Evolutionary conservation across 768 basidiomycete genomes (phyloP), one percentile per base, ranked within the genome.

Genomic region (Hericium coralloides): DNA sequence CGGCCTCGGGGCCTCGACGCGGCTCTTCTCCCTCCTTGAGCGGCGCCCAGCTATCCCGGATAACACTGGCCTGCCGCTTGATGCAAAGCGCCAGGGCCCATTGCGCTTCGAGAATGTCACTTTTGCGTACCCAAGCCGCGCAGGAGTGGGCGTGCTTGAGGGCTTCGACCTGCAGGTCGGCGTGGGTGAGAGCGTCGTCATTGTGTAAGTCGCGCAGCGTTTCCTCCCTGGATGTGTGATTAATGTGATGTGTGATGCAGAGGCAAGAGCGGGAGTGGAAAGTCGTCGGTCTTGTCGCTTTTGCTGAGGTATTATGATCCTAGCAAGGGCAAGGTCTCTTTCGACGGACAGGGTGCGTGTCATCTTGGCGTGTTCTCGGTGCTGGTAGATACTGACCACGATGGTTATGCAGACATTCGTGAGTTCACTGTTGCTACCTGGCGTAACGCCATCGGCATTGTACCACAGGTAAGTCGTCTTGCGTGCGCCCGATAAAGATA

Each of bases 21-120:
- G 95, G 20, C 87, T 98, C n/a, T 98, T 98, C 69, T 92, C 95
- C 60, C 81, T 98, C 15, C 75, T 98, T 10, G 92, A 92, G 64
- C 83, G 92, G 48, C 71, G 74, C 31, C 89, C 94, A 15, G 80
- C 79, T 36, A 89, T 97, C 61, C 79, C 81, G 3, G 79, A 86
- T 4, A 75, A 76, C 37, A 70, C 72, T 15, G 95, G 95, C 2
- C 68, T 80, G 15, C 70, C 75, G 1, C 70, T 95, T 36, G 66
- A 79, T 36, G 69, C 79, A 12, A 66, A 76, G 22, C 74, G 83
- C 10, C 82, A 84, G 17, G 92, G 92, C 0, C 60, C 79, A 1
- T 79, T 98, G 58, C 83, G 78, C 49, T 95, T 95, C 64, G 87
- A 97, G 69, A 77, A 85, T 50, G 82, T 98, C 37, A 75, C 77